Conservation (phyloP, 2,329 filamentous ascomycete species). For the Biscogniauxia mediterranea region DNA sequence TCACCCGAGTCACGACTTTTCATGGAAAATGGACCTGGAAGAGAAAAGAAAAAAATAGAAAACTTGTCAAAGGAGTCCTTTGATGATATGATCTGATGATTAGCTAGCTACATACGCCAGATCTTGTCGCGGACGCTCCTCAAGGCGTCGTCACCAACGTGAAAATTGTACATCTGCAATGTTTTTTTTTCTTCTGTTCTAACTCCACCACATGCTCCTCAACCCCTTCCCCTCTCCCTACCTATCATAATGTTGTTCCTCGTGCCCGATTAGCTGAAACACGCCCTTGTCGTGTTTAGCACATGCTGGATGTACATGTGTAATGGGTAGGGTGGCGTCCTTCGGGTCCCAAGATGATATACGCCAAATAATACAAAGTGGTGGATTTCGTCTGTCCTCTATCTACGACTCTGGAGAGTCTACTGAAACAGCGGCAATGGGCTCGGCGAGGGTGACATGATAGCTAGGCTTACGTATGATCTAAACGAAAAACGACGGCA, state of each 20-base stretch:
- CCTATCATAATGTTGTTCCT: constrained; percentile 2
- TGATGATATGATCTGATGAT: neutral
- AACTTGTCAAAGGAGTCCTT: neutral
- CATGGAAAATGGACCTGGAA: neutral
- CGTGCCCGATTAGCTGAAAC: constrained; percentile 4
- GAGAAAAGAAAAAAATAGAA: neutral
- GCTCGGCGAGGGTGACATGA: constrained; percentile 5
- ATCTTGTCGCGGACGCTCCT: neutral
- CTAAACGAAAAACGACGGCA: constrained; percentile 1
- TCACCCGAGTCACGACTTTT: neutral
- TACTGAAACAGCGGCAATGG: constrained; percentile 4
- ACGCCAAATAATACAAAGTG: constrained; percentile 8
- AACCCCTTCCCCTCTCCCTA: neutral
- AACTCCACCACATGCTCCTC: constrained; percentile 5
- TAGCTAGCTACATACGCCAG: neutral
- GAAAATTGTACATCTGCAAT: neutral
- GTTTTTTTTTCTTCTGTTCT: neutral
- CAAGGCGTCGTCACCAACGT: neutral
- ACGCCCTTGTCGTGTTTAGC: constrained; percentile 4
- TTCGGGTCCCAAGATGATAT: constrained; percentile 3
- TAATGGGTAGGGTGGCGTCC: neutral
- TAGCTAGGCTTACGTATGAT: constrained; percentile 4
- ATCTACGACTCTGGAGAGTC: constrained; percentile 3
- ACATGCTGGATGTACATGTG: constrained; percentile 6
- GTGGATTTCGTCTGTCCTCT: constrained; percentile 1